Evolutionary conservation across 2,329 filamentous ascomycete genomes (phyloP), one percentile per base, ranked within the genome.

Genomic region (Sarocladiaceae sp.): DNA sequence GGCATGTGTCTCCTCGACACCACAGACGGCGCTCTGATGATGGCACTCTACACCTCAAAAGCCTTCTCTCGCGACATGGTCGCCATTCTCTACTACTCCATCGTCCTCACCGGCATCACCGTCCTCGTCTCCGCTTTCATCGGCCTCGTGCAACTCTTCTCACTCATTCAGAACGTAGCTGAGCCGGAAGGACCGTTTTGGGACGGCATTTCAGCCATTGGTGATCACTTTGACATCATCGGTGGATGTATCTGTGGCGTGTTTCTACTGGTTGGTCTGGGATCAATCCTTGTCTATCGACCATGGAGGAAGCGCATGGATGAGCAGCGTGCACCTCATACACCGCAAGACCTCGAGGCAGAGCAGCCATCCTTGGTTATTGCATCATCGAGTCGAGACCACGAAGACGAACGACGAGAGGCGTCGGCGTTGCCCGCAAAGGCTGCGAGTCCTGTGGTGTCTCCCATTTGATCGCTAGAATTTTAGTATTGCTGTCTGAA

Each of bases 1-100:
- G 94, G 90, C 54, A 97, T 99, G 94, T 97, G 92, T 66, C 78
- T 97, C 20, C 75, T 97, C 5, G 94, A 97, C 68, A 97, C 92
- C 0, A 87, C 86, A 0, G 94, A 97, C 61, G 93, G 93, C 22
- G 93, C 93, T 1, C 77, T 97, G 18, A 97, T 97, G 92, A 92
- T 96, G 82, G 86, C 87, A 1, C 76, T 97, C 1, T 97, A 99
- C 69, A 91, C 92, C 0, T 88, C 86, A 35, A 89, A 82, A 55
- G 76, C 87, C 26, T 85, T 95, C 44, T 84, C 89, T 0, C 77
- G 87, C 53, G 92, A 97, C 62, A 80, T 80, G 1, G 83, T 97
- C n/a, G 91, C 92, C 0, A 92, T 97, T 44, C 72, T 96, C 1
- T 97, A 97, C 71, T 97, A 97, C 70, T 95, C 90, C 12, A 88